These are phyloP conservation scores for Suhomyces bribrorum DNA, from an alignment of 1,139 yeast genomes.

Conservation along the genomic window DNA sequence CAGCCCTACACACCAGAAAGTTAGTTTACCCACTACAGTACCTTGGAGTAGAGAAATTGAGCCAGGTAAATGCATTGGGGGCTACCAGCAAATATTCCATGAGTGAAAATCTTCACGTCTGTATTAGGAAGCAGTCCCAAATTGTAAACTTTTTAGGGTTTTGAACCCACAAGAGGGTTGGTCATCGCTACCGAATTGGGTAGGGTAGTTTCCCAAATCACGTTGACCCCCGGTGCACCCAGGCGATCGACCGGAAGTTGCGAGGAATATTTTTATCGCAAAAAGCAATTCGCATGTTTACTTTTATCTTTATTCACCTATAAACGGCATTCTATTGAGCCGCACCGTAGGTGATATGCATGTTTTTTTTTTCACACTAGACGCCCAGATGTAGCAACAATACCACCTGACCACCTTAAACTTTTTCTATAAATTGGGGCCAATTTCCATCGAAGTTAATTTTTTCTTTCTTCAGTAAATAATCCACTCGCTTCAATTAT, in stretches of 20 bases:
- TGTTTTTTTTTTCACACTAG: not conserved
- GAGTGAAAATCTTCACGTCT: not conserved
- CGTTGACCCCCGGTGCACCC: not conserved
- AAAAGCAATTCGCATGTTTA: constrained; percentile 3
- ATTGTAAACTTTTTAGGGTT: not conserved
- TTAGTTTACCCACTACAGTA: no score
- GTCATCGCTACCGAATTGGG: constrained; percentile 1
- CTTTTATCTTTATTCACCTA: not conserved
- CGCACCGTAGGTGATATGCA: no score
- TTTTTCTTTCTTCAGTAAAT: constrained; percentile 8
- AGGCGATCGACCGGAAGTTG: not conserved
- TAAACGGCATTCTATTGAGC: not conserved
- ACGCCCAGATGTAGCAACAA: constrained; percentile 1
- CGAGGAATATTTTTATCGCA: not conserved
- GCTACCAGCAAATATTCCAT: not conserved
- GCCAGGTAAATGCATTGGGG: not conserved
- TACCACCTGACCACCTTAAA: not conserved
- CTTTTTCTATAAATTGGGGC: constrained; percentile 10
- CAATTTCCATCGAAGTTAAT: constrained; percentile 3
- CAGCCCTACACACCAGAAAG: no score
- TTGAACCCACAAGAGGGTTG: not conserved
- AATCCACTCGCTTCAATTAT: constrained; percentile 26
- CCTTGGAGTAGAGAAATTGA: no score
- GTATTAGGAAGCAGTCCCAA: not conserved
- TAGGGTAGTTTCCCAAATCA: not conserved